Evolutionary conservation across 2,329 filamentous ascomycete species (phyloP), one percentile per base, ranked within the genome.

Genomic region (Cyanodermella asteris): DNA sequence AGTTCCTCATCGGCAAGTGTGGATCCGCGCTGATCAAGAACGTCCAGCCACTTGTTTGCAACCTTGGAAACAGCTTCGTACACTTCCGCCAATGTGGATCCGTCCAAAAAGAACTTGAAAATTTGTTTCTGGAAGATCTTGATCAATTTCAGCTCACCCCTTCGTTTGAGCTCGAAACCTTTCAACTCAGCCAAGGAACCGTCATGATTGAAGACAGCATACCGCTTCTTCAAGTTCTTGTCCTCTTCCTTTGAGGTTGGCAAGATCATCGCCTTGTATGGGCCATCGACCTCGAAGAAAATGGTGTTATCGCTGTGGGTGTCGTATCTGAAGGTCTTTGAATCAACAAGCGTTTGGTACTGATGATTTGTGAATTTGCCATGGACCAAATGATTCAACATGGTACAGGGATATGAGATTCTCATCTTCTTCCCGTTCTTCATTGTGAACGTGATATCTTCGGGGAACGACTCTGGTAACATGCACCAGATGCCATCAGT

Each of bases 401-500:
- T 97, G 36, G 93, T 81, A 46, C 87, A 97, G 28, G 87, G 87
- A 42, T 97, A 97, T 1, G 87, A 97, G 24, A 97, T 82, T n/a
- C 73, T 61, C 31, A 94, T 45, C 46, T 94, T 97, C 59, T 94
- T 97, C 36, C 87, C 87, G 38, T 82, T 90, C 49, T 84, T 91
- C 37, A 93, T 53, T 40, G 76, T 91, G 57, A 97, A 94, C 0
- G 70, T 61, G 41, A 93, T 93, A 48, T 97, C 93, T 42, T 97
- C 87, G 0, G 87, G 87, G 39, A 97, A 97, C 0, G 78, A 87
- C 1, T 78, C 84, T 0, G 87, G 87, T 38, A 97, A 61, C 64
- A 97, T 97, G 51, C 87, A 97, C 90, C 87, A 97, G 40, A 97
- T 97, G 64, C 90, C 87, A 44, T 97, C 87, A 3, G 87, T 97